phyloP scores from a whole-genome alignment of 768 basidiomycete genomes.

The Leccinum subgranulosum region DNA sequence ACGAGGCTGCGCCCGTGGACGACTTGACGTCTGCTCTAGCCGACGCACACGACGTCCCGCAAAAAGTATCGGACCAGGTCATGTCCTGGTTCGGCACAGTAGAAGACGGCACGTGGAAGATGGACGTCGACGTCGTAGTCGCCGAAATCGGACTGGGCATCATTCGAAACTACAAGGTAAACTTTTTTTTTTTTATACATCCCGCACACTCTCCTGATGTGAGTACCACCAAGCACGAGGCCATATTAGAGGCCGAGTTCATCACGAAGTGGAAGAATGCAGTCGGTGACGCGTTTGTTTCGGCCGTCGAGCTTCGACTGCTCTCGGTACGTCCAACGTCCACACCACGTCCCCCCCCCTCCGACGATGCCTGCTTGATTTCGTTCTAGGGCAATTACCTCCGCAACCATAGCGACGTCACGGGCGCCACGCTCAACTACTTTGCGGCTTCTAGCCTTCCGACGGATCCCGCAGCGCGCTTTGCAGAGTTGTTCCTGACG shows the following conservation, averaged over 20 bases:
- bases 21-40: constrained; percentile 59
- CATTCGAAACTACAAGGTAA: constrained; percentile 58
- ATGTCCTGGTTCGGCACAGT: constrained; percentile 81
- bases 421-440: constrained; percentile 51
- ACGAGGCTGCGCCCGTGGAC: constrained; percentile 52
- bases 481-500: constrained; percentile 84
- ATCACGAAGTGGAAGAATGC: constrained; percentile 63
- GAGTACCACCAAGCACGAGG: constrained; percentile 47
- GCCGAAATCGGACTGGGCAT: constrained; percentile 77
- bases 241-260: constrained; percentile 55
- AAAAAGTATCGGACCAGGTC: constrained; percentile 60
- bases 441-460: constrained; percentile 77
- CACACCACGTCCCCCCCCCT: background rate
- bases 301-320: constrained; percentile 55
- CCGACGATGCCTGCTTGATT: background rate
- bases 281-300: constrained; percentile 77
- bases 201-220: background rate
- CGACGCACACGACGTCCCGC: constrained; percentile 69
- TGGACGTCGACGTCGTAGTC: constrained; percentile 60
- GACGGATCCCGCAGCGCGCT: constrained; percentile 73
- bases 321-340: constrained; percentile 52
- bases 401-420: constrained; percentile 35
- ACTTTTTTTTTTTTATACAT: no score
- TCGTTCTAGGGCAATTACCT: constrained; percentile 65
- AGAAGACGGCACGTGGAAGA: constrained; percentile 55